Evolutionary conservation across 2,329 filamentous ascomycete species (phyloP).

Genomic region (Botrytis tulipae): DNA sequence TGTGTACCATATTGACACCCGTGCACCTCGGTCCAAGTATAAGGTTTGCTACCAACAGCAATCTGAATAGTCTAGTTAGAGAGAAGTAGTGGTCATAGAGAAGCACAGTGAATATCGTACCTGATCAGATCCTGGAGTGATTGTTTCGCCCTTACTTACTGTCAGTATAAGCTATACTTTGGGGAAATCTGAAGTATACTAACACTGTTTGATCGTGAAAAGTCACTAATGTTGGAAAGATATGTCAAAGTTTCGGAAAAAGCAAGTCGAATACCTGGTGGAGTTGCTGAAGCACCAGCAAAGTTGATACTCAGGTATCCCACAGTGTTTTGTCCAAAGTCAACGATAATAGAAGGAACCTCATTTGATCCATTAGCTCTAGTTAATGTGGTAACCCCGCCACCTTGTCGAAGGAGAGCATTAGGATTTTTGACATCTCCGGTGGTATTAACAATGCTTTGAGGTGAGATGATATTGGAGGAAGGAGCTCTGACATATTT

Average conservation of each 20-base stretch:
- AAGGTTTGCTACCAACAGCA: constrained; percentile 44
- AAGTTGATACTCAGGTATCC: constrained; percentile 47
- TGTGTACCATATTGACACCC: constrained; percentile 45
- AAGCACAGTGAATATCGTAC: constrained; percentile 30
- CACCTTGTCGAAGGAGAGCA: constrained; percentile 37
- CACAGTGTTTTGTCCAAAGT: constrained; percentile 50
- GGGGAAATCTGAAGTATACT: constrained; percentile 11
- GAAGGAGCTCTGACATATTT: constrained; percentile 44
- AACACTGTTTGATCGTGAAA: constrained; percentile 49
- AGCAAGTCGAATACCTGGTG: constrained; percentile 45
- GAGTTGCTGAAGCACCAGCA: constrained; percentile 36
- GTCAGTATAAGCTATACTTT: constrained; percentile 18
- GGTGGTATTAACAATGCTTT: constrained; percentile 37
- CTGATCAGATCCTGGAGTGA: constrained; percentile 50
- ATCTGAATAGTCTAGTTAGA: constrained; percentile 38
- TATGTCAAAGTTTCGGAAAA: constrained; percentile 51
- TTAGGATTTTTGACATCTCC: constrained; percentile 44
- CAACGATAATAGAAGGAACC: constrained; percentile 45
- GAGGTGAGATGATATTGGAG: constrained; percentile 38
- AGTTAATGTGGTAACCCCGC: constrained; percentile 39
- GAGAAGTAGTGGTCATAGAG: not conserved
- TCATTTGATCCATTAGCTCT: constrained; percentile 24
- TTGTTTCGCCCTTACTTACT: constrained; percentile 36
- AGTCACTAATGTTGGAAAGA: constrained; percentile 47
- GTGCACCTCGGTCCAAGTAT: constrained; percentile 47